Evolutionary conservation across 2,329 filamentous ascomycete species (phyloP), one percentile per base, ranked within the genome.

Genomic region (Verticillium nonalfalfae): DNA sequence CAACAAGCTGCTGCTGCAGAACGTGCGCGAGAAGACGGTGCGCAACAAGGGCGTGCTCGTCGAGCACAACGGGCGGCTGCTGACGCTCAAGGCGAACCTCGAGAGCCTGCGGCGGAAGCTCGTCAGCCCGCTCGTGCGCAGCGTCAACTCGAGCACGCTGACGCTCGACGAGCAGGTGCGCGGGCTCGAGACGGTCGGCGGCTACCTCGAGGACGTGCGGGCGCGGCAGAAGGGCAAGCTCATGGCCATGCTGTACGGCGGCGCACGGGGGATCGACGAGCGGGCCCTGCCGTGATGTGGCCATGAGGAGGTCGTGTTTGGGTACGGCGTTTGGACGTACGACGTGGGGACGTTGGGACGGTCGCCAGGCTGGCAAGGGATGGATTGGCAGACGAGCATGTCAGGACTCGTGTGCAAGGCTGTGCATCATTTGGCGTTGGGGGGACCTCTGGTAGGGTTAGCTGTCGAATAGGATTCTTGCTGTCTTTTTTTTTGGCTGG

Each of bases 1-100:
- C 76, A 98, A 98, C 79, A 89, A 89, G 64, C 82, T 87, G 58
- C 81, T 97, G 1, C 85, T 98, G 31, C 85, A 83, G 58, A 89
- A 89, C 66, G 89, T 98, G 61, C 87, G 93, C 65, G 85, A 89
- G 62, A 90, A 90, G 69, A 97, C 93, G 1, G 87, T 97, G 31
- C 85, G 86, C 64, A 96, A 97, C 78, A 97, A 97, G 76, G 86
- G 87, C 65, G 83, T 96, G 39, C 83, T 98, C 9, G 86, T 95
- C 66, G 90, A 93, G 68, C 93, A 97, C 74, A 95, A 96, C 69
- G 87, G 90, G 63, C 89, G 90, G 64, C 84, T 98, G 45, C 81
- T 95, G 60, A 90, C 89, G 2, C 82, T 98, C 50, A 95, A 96
- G 72, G 88, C 91, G 11, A 94, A 91, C 67, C 84, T 98, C 15